Evolutionary conservation across 2,329 filamentous ascomycete species (phyloP).

Genomic region (Scytalidium lignicola): DNA sequence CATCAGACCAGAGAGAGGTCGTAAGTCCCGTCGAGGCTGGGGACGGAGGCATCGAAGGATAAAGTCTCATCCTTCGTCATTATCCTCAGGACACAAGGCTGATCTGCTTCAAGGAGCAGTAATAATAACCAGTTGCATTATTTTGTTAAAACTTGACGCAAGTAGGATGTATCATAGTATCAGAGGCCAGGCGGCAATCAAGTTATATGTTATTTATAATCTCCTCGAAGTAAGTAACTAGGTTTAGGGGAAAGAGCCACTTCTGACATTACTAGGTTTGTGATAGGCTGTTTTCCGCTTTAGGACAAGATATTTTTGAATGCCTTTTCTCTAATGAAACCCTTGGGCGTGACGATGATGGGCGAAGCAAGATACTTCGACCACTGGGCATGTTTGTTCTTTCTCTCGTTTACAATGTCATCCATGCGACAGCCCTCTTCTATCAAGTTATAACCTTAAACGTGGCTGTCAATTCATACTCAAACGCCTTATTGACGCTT

Average conservation of each 20-base stretch:
- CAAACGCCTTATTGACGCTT: conserved; percentile 87
- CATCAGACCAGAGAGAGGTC: conserved; percentile 16
- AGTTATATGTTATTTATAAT: conserved; percentile 98
- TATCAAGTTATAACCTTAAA: conserved; percentile 98
- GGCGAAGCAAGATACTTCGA: conserved; percentile 83
- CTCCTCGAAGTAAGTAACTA: conserved; percentile 65
- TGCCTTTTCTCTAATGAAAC: conserved; percentile 93
- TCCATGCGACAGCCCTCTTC: conserved; percentile 83
- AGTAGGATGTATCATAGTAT: conserved; percentile 98
- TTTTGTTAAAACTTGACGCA: conserved; percentile 87
- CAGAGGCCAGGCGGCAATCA: conserved; percentile 92
- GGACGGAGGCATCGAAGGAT: conserved; percentile 59
- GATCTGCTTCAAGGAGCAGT: conserved; percentile 88
- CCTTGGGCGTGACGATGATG: conserved; percentile 78
- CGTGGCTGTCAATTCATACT: conserved; percentile 97
- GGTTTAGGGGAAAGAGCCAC: conserved; percentile 46
- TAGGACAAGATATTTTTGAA: conserved; percentile 94
- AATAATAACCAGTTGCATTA: conserved; percentile 77
- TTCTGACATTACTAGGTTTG: conserved; percentile 86
- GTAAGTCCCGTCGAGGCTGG: conserved; percentile 23
- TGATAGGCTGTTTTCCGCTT: conserved; percentile 81
- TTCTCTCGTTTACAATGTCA: conserved; percentile 79
- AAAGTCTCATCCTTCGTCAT: conserved; percentile 77
- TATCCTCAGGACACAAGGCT: conserved; percentile 88
- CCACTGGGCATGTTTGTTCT: conserved; percentile 90